Base-by-base conservation (phyloP, 1,284 basidiomycete genomes). In the Papiliotrema fonsecae region DNA sequence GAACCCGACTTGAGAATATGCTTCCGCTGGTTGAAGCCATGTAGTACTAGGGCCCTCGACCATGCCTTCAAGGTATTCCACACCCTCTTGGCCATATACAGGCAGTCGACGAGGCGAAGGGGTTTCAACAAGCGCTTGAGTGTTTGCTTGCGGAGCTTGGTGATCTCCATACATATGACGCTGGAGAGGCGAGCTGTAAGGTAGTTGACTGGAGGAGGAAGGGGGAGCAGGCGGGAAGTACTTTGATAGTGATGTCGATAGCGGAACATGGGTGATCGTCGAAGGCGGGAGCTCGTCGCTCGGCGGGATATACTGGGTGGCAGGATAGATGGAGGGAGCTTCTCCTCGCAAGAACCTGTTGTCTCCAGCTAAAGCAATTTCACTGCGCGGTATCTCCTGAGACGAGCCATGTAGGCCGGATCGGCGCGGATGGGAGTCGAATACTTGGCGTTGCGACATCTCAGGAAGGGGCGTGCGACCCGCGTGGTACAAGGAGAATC, bases 121-220 rank as follows among this genome's bases (percentile, higher is more conserved):
- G 18, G 37, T 35, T 3, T n/a, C 21, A 30, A 43, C 19, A 19
- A n/a, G n/a, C n/a, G n/a, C n/a, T n/a, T 13, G 4, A 10, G 11
- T 22, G 4, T 30, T 32, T 13, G 5, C 11, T 25, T 24, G 13
- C 21, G 7, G 38, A 24, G 35, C 35, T 36, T 14, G 21, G 38
- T 13, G 21, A 24, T 24, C 10, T 6, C 21, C 18, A 13, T 18
- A 18, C 2, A 19, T 34, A 30, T 30, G 19, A 21, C 31, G 40
- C 18, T 21, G 49, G n/a, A 56, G 36, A 13, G 62, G 62, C 5
- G 62, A 64, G 49, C 55, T 61, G 47, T 54, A 57, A 13, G 60
- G 57, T 10, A 57, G 6, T 2, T 42, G 46, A 28, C 51, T 54
- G 6, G 57, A 59, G 3, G 56, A 53, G 30, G 28, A 31, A 9